These are phyloP conservation scores for Chionographis japonica DNA, from an alignment of 106 monocot genomes.

Conservation along the genomic window DNA sequence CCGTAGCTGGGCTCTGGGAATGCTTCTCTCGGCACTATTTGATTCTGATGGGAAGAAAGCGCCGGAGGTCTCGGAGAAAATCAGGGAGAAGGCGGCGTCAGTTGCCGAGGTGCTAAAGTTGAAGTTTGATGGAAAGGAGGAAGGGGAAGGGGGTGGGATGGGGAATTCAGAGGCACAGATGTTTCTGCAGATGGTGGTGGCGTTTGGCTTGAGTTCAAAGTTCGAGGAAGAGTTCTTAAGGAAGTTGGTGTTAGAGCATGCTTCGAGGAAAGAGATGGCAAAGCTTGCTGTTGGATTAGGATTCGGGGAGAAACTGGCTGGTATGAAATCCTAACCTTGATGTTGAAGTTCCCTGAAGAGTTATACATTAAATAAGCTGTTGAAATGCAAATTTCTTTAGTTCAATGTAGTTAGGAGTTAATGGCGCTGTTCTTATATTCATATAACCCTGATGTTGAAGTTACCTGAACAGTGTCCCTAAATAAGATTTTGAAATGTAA, in stretches of 20 bases:
- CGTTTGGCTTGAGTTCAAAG: conserved; percentile 23
- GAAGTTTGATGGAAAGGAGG: conserved; percentile 5
- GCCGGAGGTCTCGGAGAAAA: conserved; percentile 18
- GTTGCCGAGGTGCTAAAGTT: conserved; percentile 18
- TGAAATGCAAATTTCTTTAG: too few species aligned
- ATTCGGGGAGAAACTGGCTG: conserved; percentile 31
- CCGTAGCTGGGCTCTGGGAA: conserved; percentile 35
- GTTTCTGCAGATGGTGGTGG: conserved; percentile 36
- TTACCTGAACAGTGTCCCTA: too few species aligned
- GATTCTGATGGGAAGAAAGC: conserved; percentile 21
- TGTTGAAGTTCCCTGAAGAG: too few species aligned
- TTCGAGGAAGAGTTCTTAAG: conserved; percentile 41
- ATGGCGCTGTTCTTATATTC: too few species aligned
- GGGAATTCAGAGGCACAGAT: conserved; percentile 32
- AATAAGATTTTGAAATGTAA: too few species aligned
- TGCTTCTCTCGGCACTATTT: conserved; percentile 25
- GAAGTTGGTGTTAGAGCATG: conserved; percentile 30
- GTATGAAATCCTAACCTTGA: conserved; percentile 7
- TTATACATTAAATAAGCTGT: too few species aligned
- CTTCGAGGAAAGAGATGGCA: conserved; percentile 32
- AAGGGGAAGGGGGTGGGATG: neutral
- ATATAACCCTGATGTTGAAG: too few species aligned
- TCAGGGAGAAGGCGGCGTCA: conserved; percentile 32
- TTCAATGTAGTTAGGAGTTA: too few species aligned
- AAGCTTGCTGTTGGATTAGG: conserved; percentile 30